Evolutionary conservation across 495 filamentous ascomycete genomes (phyloP), one percentile per base, ranked within the genome.

Genomic region (Rostrohypoxylon terebratum): DNA sequence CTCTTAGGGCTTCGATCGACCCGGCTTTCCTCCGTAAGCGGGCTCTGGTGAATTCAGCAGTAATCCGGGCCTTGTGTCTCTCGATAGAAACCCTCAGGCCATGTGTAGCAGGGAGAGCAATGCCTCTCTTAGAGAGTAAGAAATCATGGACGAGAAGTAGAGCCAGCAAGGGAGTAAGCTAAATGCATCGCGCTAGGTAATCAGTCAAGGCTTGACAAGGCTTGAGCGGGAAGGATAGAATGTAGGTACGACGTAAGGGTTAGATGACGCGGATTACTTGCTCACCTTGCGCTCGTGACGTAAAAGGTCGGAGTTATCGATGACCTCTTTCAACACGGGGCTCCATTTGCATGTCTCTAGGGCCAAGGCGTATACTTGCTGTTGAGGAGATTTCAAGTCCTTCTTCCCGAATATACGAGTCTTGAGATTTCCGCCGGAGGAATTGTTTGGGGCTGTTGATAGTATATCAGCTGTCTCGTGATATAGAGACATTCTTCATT

Each of bases 321-420:
- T 89, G 3, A 98, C 90, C 65, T 96, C 93, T 58, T 93, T 92
- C 13, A 99, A 81, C 2, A 97, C 84, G 20, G 85, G 77, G 67
- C 93, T 93, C 93, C 96, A 97, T 90, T 97, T 97, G 48, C 92
- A 87, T 1, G 93, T 89, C 77, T 98, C 94, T 33, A 89, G 87
- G 40, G 91, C 89, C 6, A 99, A 81, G 2, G 96, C 96, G 75
- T 94, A 98, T 50, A 98, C 80, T 70, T 96, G 92, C 18, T 91
- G 90, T 0, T 91, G 93, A 0, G 88, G 86, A 1, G 92, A 93
- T 67, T 94, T 95, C 16, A 92, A 79, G 20, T 84, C 82, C 63
- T 90, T 90, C 59, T 87, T 87, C 61, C 86, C 83, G 80, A 93
- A 98, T 59, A 97, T 86, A 31, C 91, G 84, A 1, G 93, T 91